Evolutionary conservation across 345 rosid species (phyloP).

Genomic region (Salix caprea): DNA sequence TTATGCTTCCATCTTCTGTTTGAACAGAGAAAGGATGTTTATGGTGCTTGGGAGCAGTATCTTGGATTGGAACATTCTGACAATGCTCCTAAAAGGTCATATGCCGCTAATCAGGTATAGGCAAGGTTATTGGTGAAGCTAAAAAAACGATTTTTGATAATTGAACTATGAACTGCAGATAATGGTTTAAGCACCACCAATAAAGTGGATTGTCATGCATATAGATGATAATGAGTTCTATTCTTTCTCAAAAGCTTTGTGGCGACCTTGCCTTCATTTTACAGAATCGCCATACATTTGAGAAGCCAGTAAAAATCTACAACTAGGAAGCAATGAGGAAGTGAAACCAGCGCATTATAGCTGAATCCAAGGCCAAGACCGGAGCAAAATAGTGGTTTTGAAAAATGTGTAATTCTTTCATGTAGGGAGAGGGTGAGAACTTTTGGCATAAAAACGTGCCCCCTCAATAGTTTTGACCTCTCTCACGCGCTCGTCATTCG

Average conservation of each 20-base stretch:
- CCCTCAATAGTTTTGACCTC: conserved; percentile 18
- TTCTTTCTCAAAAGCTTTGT: no score
- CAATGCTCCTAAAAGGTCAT: conserved; percentile 74
- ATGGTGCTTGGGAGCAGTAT: conserved; percentile 97
- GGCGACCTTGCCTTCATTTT: neutral
- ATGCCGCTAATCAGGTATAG: conserved; percentile 72
- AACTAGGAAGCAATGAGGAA: conserved; percentile 15
- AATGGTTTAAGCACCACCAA: neutral
- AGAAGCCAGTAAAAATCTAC: conserved; percentile 33
- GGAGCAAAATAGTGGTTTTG: conserved; percentile 9
- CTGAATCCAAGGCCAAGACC: neutral
- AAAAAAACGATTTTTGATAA: neutral
- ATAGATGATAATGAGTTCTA: neutral
- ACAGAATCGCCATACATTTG: conserved; percentile 29
- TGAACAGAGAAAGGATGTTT: conserved; percentile 72
- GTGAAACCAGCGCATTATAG: neutral
- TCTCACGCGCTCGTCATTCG: conserved; percentile 12
- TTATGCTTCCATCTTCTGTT: neutral
- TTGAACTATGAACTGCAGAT: neutral
- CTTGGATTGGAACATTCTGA: conserved; percentile 94
- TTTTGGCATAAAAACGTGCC: conserved; percentile 5
- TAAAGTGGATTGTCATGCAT: neutral
- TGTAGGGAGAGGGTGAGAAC: conserved; percentile 7
- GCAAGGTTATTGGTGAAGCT: neutral
- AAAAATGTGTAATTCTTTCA: conserved; percentile 23